These are phyloP conservation scores for Chondrostereum purpureum DNA, from an alignment of 1,284 basidiomycete genomes.

Conservation along the genomic window DNA sequence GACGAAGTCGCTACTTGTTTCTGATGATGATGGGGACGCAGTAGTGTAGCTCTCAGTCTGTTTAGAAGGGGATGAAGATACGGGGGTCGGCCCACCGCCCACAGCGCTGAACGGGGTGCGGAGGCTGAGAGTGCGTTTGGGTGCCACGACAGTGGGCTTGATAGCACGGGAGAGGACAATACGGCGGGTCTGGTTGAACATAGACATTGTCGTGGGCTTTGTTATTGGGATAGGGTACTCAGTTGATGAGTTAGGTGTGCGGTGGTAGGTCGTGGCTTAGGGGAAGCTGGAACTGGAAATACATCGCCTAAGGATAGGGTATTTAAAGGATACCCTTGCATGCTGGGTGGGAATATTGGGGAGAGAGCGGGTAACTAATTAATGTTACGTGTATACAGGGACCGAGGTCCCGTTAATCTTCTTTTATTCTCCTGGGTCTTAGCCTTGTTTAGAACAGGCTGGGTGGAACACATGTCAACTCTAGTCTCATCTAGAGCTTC, in stretches of 20 bases:
- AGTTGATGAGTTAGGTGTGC: not conserved
- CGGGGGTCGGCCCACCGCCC: conserved; percentile 11
- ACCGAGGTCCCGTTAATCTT: too few relatives aligned
- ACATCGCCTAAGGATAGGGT: not conserved
- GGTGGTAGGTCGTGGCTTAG: not conserved
- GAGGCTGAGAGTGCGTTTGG: conserved; percentile 22
- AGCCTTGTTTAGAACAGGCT: not conserved
- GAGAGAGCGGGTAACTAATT: too few relatives aligned
- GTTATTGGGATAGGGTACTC: not conserved
- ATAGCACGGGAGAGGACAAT: conserved; percentile 5
- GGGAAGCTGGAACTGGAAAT: not conserved
- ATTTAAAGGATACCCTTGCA: not conserved
- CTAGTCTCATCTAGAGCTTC: not conserved
- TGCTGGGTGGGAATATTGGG: conserved; percentile 6
- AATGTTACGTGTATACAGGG: too few relatives aligned
- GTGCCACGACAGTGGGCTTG: conserved; percentile 2
- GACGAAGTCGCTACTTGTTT: not conserved
- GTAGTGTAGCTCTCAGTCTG: conserved; percentile 17
- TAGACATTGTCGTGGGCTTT: conserved; percentile 3
- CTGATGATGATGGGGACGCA: conserved; percentile 16
- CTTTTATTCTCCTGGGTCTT: not conserved
- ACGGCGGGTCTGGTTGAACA: not conserved
- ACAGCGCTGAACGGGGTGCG: conserved; percentile 32
- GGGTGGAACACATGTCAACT: not conserved
- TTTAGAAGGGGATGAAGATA: not conserved